Percentiles rank a stretch among this genome's conserved stretches.
Conservation (phyloP, 2,329 filamentous ascomycete genomes). For the Teratosphaeria zuluensis region DNA sequence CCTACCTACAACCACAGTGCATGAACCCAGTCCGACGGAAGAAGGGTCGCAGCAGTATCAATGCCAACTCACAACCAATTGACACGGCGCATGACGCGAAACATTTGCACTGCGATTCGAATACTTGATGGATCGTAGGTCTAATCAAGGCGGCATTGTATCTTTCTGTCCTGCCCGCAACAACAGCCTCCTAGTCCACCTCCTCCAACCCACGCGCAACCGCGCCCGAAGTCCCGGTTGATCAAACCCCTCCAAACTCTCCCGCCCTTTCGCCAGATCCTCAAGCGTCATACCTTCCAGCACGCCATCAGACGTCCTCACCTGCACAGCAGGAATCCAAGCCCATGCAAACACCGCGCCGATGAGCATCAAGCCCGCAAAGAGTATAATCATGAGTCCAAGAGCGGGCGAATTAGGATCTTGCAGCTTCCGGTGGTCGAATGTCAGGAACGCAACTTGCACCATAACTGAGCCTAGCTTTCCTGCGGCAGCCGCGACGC, state of each 20-base stretch:
- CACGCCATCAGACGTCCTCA: background rate
- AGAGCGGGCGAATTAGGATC: conserved; percentile 9
- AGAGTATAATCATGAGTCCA: conserved; percentile 8
- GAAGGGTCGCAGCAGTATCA: no score
- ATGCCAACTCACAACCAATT: no score
- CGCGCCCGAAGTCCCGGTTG: background rate
- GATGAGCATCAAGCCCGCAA: conserved; percentile 9
- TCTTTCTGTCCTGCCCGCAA: background rate
- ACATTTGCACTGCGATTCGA: no score
- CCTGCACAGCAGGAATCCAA: conserved; percentile 9
- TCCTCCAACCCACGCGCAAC: background rate
- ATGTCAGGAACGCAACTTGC: conserved; percentile 27
- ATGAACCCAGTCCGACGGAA: no score
- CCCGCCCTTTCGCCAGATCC: background rate
- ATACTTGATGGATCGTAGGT: no score
- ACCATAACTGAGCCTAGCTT: conserved; percentile 43
- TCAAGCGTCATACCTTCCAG: background rate
- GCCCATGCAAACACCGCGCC: conserved; percentile 8
- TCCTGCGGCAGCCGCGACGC: conserved; percentile 43
- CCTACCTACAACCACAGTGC: no score
- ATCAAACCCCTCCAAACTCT: background rate
- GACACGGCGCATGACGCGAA: no score
- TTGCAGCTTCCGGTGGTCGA: background rate
- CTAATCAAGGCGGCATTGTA: no score
- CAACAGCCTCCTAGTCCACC: background rate